Evolutionary conservation across 345 rosid species (phyloP), one percentile per base, ranked within the genome.

Genomic region (Noccaea bulbosa): DNA sequence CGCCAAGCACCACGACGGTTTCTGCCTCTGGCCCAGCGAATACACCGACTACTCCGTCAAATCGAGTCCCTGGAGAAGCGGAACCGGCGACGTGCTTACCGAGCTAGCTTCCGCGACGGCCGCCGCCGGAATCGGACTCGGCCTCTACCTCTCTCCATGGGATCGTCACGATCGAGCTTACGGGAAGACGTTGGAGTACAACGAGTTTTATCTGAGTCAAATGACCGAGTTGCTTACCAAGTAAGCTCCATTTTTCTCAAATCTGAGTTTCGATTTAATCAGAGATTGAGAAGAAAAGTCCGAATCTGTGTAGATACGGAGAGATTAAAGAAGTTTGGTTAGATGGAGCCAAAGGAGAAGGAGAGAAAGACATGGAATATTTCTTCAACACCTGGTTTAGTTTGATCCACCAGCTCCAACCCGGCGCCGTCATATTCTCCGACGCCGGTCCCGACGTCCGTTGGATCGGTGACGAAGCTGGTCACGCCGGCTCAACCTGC

Each of bases 1-100:
- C 0, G 90, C 94, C 4, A 93, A 93, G 49, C 97, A 93, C 84
- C 97, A 89, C 64, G 98, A 93, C 48, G 98, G 98, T n/a, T 91
- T 93, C 79, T 93, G 96, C 54, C 79, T 93, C 71, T 93, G 97
- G 98, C 96, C 92, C 2, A 83, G 81, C 48, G 81, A 76, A 35
- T 91, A 82, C 79, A 91, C 94, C 0, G 78, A 88, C n/a, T 91
- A 87, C 79, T 85, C 91, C 14, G 94, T 91, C 39, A 83, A 70
- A 82, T 79, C 91, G 0, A 82, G 90, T 63, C 64, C 84, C 8
- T 93, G 92, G 92, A 76, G 83, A 61, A 49, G 64, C 69, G 96
- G 97, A 33, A 17, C 44, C 17, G 96, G 98, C 4, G 96, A 93
- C 69, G 90, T 93, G 5, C 80, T 91, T 9, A 85, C 75, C 2